Evolutionary conservation across 768 basidiomycete genomes (phyloP).

Genomic region (Pseudohyphozyma bogoriensis): DNA sequence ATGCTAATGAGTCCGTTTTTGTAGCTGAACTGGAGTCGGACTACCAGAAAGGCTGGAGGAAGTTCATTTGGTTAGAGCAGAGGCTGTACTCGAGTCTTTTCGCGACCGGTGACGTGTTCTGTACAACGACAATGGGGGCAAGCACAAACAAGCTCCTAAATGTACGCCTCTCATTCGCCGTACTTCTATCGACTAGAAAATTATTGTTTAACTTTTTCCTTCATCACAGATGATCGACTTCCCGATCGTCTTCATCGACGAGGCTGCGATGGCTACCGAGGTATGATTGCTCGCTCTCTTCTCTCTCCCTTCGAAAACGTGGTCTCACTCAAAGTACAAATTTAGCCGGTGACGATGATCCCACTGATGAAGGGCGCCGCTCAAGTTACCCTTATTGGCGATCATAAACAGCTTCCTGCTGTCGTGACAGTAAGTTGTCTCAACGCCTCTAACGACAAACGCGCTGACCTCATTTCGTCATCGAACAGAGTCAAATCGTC

Average conservation of each 20-base stretch:
- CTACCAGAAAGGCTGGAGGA: constrained; percentile 39
- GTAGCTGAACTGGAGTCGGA: constrained; percentile 34
- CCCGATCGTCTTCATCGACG: constrained; percentile 85
- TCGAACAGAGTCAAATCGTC: constrained; percentile 54
- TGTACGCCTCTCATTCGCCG: constrained; percentile 3
- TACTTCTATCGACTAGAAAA: neutral
- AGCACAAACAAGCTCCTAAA: constrained; percentile 13
- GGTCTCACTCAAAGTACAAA: too few relatives aligned
- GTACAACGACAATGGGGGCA: constrained; percentile 26
- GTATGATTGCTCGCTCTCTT: neutral
- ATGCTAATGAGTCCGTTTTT: too few relatives aligned
- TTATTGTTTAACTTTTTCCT: neutral
- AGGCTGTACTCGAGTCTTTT: constrained; percentile 57
- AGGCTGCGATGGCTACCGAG: constrained; percentile 93
- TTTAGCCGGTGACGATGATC: constrained; percentile 67
- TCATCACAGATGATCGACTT: constrained; percentile 55
- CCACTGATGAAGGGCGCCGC: constrained; percentile 84
- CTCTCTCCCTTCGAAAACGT: too few relatives aligned
- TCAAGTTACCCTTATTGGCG: constrained; percentile 84
- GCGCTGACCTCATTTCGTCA: neutral
- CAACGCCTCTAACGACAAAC: too few relatives aligned
- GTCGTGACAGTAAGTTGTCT: constrained; percentile 47
- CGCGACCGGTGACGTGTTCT: constrained; percentile 60
- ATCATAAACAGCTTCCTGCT: constrained; percentile 90
- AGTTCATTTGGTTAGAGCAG: constrained; percentile 50